Percentiles rank a stretch among this genome's conserved stretches.
Conservation (phyloP, 148 eudicot genomes). For the Vaccinium macrocarpon region DNA sequence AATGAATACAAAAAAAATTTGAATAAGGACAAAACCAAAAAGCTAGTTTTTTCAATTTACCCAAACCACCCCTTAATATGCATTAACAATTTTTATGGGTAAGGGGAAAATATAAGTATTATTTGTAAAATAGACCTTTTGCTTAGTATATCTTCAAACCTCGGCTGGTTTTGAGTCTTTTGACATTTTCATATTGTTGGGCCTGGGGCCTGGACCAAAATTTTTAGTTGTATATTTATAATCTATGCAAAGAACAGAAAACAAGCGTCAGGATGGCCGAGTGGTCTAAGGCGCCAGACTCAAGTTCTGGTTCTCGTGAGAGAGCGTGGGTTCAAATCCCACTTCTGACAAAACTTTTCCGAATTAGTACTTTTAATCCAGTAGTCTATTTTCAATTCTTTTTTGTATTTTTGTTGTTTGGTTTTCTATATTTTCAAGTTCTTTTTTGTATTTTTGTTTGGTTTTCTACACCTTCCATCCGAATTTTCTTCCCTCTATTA, state of each 20-base stretch:
- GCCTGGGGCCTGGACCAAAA: not conserved
- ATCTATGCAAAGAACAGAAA: rapidly evolving
- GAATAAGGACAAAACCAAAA: too few species aligned
- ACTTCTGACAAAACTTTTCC: not conserved
- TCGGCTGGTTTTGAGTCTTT: not conserved
- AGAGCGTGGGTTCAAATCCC: slow-evolving; percentile 23
- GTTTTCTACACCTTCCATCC: too few species aligned
- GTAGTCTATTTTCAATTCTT: too few species aligned
- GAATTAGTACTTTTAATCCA: too few species aligned
- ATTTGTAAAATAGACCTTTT: not conserved
- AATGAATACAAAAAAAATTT: too few species aligned
- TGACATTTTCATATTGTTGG: not conserved
- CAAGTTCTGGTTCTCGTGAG: slow-evolving; percentile 20
- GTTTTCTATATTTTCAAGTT: too few species aligned
- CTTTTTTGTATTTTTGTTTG: too few species aligned
- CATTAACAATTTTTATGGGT: not conserved
- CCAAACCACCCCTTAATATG: too few species aligned
- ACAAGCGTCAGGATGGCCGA: slow-evolving; percentile 1
- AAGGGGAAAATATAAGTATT: not conserved
- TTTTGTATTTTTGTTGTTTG: too few species aligned
- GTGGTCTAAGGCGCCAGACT: slow-evolving; percentile 19
- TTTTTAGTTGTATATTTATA: not conserved
- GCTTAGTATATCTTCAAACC: too few species aligned
- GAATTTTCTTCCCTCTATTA: too few species aligned
- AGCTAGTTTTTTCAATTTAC: too few species aligned